Conservation (phyloP, 2,329 filamentous ascomycete species). For the Neonectria faginata region DNA sequence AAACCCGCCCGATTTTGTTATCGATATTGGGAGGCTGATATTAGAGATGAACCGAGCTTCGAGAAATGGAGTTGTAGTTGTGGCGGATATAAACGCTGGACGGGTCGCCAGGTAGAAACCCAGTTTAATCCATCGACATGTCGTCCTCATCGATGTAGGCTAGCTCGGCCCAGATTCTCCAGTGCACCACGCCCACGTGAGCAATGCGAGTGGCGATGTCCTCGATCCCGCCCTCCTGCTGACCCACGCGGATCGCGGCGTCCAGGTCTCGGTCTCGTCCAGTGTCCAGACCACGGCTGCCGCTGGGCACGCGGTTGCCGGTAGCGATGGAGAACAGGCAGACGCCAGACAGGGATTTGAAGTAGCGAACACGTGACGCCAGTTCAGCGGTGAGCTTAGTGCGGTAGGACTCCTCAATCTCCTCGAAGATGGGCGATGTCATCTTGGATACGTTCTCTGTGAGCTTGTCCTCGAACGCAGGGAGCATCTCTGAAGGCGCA, state of each 20-base stretch:
- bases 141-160: constrained; percentile 69
- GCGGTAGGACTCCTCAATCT: constrained; percentile 63
- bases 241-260: constrained; percentile 53
- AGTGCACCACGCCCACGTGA: constrained; percentile 87
- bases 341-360: constrained; percentile 64
- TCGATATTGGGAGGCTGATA: constrained; percentile 42
- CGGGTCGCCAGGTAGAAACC: neutral
- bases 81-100: neutral
- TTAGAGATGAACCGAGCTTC: constrained; percentile 30
- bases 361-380: constrained; percentile 63
- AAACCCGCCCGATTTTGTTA: constrained; percentile 3
- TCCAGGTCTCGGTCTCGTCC: constrained; percentile 50
- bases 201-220: constrained; percentile 83
- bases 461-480: constrained; percentile 63
- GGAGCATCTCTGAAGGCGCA: constrained; percentile 60
- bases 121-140: constrained; percentile 48
- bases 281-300: constrained; percentile 51
- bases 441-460: constrained; percentile 57
- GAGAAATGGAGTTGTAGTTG: constrained; percentile 34
- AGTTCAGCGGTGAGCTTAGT: constrained; percentile 62
- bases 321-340: constrained; percentile 68
- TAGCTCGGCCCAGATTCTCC: constrained; percentile 86
- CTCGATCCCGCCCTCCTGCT: constrained; percentile 66
- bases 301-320: constrained; percentile 58
- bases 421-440: constrained; percentile 58